A percentile compares a stretch with the other conserved stretches of the same genome.
Evolutionary conservation across 2,329 filamentous ascomycete genomes (phyloP).

Genomic region (Colletotrichum incanum): DNA sequence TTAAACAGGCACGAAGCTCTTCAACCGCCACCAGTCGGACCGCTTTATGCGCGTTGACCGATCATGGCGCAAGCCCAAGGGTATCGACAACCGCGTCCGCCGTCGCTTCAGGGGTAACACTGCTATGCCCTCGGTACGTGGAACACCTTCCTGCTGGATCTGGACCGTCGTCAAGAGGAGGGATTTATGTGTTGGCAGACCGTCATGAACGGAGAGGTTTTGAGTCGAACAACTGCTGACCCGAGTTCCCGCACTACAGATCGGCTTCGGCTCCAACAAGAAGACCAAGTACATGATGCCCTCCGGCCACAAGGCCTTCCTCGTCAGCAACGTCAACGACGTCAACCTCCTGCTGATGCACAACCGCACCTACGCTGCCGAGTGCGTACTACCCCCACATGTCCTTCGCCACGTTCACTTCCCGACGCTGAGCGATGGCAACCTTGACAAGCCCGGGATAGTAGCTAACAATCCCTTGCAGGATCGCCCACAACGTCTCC

Average conservation of each 20-base stretch:
- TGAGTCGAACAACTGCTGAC: conserved; percentile 28
- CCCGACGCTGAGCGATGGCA: background rate
- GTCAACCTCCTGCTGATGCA: conserved; percentile 99
- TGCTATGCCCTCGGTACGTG: conserved; percentile 97
- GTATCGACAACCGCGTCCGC: conserved; percentile 98
- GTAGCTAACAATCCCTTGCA: conserved; percentile 57
- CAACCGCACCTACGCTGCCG: conserved; percentile 98
- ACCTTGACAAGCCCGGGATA: background rate
- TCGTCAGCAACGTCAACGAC: conserved; percentile 96
- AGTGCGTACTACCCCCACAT: conserved; percentile 76
- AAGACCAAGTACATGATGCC: conserved; percentile 99
- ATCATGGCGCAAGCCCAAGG: conserved; percentile 99
- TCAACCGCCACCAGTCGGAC: conserved; percentile 98
- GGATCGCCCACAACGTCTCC: conserved; percentile 98
- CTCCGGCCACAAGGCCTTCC: conserved; percentile 99
- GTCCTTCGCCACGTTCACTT: background rate
- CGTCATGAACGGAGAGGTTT: conserved; percentile 21
- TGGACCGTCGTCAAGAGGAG: conserved; percentile 30
- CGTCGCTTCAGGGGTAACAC: conserved; percentile 97
- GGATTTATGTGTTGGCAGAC: conserved; percentile 32
- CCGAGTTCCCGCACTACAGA: conserved; percentile 68
- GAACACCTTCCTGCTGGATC: conserved; percentile 24
- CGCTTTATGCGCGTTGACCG: conserved; percentile 92
- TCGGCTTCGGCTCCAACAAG: conserved; percentile 99
- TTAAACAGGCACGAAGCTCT: conserved; percentile 86